Percentiles rank a stretch among this genome's conserved stretches.
Evolutionary conservation across 1,284 basidiomycete genomes (phyloP).

Genomic region (Pholiota adiposa): DNA sequence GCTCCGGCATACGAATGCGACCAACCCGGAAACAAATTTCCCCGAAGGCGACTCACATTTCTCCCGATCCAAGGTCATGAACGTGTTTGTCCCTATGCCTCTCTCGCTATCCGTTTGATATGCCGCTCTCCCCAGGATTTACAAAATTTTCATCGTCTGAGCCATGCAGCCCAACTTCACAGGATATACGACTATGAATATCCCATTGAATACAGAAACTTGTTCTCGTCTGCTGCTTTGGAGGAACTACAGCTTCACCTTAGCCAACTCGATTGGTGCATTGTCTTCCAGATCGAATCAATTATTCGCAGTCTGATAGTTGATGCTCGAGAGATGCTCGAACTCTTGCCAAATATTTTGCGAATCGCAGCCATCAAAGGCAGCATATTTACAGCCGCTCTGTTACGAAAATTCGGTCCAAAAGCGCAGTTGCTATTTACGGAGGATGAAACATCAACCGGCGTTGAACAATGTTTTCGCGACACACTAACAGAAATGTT

Average conservation of each 20-base stretch:
- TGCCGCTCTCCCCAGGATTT: slow-evolving; percentile 40
- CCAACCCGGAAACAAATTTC: neutral
- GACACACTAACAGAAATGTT: slow-evolving; percentile 34
- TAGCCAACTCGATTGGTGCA: slow-evolving; percentile 45
- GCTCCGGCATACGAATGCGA: slow-evolving; percentile 50
- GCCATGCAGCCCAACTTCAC: slow-evolving; percentile 40
- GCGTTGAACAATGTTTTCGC: slow-evolving; percentile 36
- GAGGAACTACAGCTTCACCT: slow-evolving; percentile 40
- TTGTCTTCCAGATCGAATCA: slow-evolving; percentile 61
- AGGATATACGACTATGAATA: slow-evolving; percentile 39
- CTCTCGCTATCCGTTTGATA: slow-evolving; percentile 51
- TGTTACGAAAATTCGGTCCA: slow-evolving; percentile 50
- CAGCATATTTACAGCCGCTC: slow-evolving; percentile 37
- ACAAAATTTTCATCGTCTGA: slow-evolving; percentile 41
- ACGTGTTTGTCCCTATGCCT: slow-evolving; percentile 50
- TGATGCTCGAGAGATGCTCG: slow-evolving; percentile 51
- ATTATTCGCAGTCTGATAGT: slow-evolving; percentile 45
- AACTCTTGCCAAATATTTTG: slow-evolving; percentile 42
- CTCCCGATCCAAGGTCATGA: slow-evolving; percentile 39
- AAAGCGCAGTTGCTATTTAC: slow-evolving; percentile 35
- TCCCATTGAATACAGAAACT: slow-evolving; percentile 40
- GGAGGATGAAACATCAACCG: slow-evolving; percentile 28
- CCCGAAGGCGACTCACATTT: slow-evolving; percentile 34
- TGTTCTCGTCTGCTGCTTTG: slow-evolving; percentile 47
- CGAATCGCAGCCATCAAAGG: slow-evolving; percentile 34